Conservation (phyloP, 768 basidiomycete species). For the Pholiota conissans region DNA sequence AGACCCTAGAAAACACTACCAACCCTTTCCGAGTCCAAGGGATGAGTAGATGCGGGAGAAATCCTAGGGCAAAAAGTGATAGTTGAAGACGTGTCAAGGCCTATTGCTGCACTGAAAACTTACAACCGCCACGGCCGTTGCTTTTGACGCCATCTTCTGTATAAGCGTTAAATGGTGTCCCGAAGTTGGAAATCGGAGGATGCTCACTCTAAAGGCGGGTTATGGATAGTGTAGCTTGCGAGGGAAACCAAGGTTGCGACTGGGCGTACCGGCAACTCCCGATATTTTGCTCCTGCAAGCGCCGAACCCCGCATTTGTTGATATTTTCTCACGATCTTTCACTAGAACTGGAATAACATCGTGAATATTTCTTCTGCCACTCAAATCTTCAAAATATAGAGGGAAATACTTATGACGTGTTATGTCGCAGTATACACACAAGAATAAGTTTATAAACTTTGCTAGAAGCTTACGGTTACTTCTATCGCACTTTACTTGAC, state of each 20-base stretch:
- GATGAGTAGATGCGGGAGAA: constrained; percentile 82
- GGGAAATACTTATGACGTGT: no score
- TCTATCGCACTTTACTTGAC: no score
- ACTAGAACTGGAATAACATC: no score
- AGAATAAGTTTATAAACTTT: no score
- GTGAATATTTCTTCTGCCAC: no score
- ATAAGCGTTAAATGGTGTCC: constrained; percentile 9
- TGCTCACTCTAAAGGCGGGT: constrained; percentile 26
- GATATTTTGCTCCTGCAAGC: constrained; percentile 33
- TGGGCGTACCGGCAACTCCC: constrained; percentile 37
- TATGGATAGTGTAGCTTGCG: constrained; percentile 22
- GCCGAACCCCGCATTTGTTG: constrained; percentile 30
- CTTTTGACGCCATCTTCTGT: constrained; percentile 66
- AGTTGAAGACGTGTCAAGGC: constrained; percentile 22
- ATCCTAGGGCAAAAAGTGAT: constrained; percentile 50
- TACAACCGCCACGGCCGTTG: constrained; percentile 66
- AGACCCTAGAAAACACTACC: constrained; percentile 19
- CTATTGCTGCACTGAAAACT: constrained; percentile 23
- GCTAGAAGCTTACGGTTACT: no score
- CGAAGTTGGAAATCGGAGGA: background rate
- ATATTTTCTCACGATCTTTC: constrained; percentile 3
- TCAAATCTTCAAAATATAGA: no score
- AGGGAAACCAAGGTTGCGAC: constrained; percentile 23
- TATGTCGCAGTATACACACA: no score
- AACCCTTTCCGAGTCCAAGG: constrained; percentile 85